phyloP scores from a whole-genome alignment of 176 grass and related monocot species.

The Eleusine coracana region DNA sequence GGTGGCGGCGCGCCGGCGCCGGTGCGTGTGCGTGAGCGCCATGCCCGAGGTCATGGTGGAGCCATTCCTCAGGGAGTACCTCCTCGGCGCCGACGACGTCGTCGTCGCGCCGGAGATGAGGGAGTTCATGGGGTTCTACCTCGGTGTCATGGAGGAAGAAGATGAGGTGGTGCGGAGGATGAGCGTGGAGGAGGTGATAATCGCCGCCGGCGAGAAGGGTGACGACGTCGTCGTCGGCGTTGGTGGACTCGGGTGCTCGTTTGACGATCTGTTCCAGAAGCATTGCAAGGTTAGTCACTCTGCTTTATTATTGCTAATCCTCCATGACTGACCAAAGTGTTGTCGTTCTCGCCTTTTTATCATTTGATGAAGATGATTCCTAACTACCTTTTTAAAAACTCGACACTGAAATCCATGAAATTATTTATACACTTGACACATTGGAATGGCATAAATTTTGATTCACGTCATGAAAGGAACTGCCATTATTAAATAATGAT shows the following conservation, averaged over 20 bases:
- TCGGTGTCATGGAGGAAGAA: constrained; percentile 58
- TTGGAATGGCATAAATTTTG: neutral
- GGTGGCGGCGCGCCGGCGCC: constrained; percentile 13
- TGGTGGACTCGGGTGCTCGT: constrained; percentile 19
- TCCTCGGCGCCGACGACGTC: constrained; percentile 46
- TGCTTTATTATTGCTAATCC: neutral
- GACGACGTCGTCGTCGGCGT: constrained; percentile 17
- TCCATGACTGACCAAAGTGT: neutral
- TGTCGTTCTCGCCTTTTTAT: neutral
- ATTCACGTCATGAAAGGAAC: neutral
- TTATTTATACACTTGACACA: neutral
- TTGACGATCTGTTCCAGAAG: constrained; percentile 36
- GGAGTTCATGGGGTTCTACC: constrained; percentile 55
- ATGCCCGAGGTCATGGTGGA: constrained; percentile 79
- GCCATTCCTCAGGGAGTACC: constrained; percentile 59
- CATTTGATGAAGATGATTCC: neutral
- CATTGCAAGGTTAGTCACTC: constrained; percentile 50
- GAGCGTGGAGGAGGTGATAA: constrained; percentile 22
- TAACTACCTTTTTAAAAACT: neutral
- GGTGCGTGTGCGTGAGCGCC: constrained; percentile 62
- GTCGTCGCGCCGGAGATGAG: constrained; percentile 62
- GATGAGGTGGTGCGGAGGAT: constrained; percentile 17
- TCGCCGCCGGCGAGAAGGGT: constrained; percentile 15
- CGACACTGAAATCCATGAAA: neutral
- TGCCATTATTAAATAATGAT: too few relatives aligned